Evolutionary conservation across 225 moss, liverwort and hornwort species (phyloP), one percentile per base, ranked within the genome.

Genomic region (Lunularia cruciata): DNA sequence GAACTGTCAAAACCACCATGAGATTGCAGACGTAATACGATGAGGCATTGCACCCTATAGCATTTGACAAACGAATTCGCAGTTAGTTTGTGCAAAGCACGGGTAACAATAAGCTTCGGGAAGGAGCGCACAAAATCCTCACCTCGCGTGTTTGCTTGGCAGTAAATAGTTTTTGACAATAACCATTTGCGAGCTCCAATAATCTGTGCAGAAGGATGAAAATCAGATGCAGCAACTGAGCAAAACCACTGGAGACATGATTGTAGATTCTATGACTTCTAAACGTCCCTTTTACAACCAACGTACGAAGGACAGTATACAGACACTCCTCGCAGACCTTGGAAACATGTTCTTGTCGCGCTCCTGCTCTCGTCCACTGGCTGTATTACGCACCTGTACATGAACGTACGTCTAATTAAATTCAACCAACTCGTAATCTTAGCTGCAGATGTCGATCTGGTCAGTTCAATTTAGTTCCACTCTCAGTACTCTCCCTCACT

Each of bases 291-390:
- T 35, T 22, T 38, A 37, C 26, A 36, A 26, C 18, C 65, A 31
- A 0, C 47, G n/a, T 19, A 19, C 8, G 48, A 65, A 33, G 22
- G 30, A 10, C 65, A 32, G 34, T 36, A 9, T 6, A 27, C n/a
- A 26, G 32, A 12, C 15, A 34, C 32, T 54, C 31, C 31, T 13
- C 39, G 38, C 76, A 51, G 68, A 98, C 96, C 92, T 98, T 37
- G 98, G 98, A 64, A 98, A 98, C 47, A 88, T 89, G 43, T 93
- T 89, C 75, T 89, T 91, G 80, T 98, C 90, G 19, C 90, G 90
- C 76, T 98, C 98, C 77, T 92, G 93, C 79, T 93, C 98, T 77
- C 89, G 84, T 81, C 98, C 98, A 45, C 89, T 89, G 14, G 98
- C 98, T 72, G 98, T 98, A 76, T 93, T 98, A 77, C 98, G 92